Evolutionary conservation across 2,329 filamentous ascomycete species (phyloP), one percentile per base, ranked within the genome.

Genomic region (Aspergillus uvarum): DNA sequence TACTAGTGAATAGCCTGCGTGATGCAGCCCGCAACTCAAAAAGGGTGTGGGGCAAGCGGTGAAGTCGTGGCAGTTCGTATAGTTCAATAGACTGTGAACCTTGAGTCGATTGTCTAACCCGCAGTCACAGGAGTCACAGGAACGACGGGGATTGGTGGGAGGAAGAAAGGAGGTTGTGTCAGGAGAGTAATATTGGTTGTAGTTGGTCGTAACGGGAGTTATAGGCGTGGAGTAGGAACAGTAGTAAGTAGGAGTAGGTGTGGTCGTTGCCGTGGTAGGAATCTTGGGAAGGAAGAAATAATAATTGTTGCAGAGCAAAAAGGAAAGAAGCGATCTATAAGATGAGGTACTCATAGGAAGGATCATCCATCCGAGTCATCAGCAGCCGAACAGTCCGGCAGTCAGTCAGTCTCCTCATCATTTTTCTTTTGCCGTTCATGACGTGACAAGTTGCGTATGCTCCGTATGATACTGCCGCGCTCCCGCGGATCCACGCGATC

Each of bases 371-470:
- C 14, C 5, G 38, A 44, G 38, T 44, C 38, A 44, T 44, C 38
- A 7, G 38, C 38, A 44, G 16, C 16, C 16, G 22, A 22, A 22
- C 22, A 22, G 22, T 22, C 22, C 8, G 16, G 7, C 16, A 42
- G 38, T 29, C 26, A 29, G 26, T 29, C 26, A 29, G 26, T 42
- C 38, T n/a, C 12, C 35, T 42, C 38, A 42, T n/a, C 38, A 16
- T 35, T 5, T 35, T 35, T 16, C 11, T 35, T 35, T 35, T 35
- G 32, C 32, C 32, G 32, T 35, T 35, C 32, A 35, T 67, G 67
- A 69, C 67, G 65, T 68, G 66, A 67, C 60, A 65, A 68, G 61
- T 67, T 64, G 63, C n/a, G 77, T 74, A 62, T 75, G 76, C 61
- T 59, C 51, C 42, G 54, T 58, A 55, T 60, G 21, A 51, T 31